Evolutionary conservation across 2,329 filamentous ascomycete species (phyloP), one percentile per base, ranked within the genome.

Genomic region (Aspergillus texensis): DNA sequence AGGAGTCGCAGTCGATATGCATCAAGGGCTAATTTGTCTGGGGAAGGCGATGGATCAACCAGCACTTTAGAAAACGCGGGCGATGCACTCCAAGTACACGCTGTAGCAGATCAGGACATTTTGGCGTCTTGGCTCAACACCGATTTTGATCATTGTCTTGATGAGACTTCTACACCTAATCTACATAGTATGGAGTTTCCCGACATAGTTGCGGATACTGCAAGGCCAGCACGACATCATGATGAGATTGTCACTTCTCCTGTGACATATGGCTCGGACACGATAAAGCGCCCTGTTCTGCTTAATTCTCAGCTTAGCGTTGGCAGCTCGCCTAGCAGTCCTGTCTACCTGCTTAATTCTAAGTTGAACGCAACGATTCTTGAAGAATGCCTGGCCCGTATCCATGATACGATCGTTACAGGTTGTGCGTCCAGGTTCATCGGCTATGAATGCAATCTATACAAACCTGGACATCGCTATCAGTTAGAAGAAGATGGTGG

Each of bases 331-430:
- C 58, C 60, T 12, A 60, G 57, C 28, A 72, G 70, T 12, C 70
- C 70, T 1, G 57, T 72, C n/a, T 43, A 63, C 57, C 48, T 72
- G n/a, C 56, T 72, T n/a, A 72, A 70, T 46, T 69, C 69, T 3
- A 67, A 58, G 41, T 54, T 71, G 50, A 61, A 72, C 34, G 60
- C 66, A 4, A 61, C 53, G 2, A 64, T 71, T 1, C 58, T 71
- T 3, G 68, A 69, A 36, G 57, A 66, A n/a, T 62, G 65, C 16
- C 57, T 71, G 1, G 53, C 55, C 3, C 57, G 57, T 19, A 72
- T 72, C 6, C 70, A 67, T 32, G 60, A 72, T n/a, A 61, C 65
- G 6, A 70, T 72, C 14, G 62, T 70, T 10, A 67, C 61, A 9
- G 65, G 65, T 3, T 66, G 63, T 19, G 65, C 68, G 0, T 65